Base-by-base conservation (phyloP, 768 basidiomycete genomes). In the Naganishia antarctica region DNA sequence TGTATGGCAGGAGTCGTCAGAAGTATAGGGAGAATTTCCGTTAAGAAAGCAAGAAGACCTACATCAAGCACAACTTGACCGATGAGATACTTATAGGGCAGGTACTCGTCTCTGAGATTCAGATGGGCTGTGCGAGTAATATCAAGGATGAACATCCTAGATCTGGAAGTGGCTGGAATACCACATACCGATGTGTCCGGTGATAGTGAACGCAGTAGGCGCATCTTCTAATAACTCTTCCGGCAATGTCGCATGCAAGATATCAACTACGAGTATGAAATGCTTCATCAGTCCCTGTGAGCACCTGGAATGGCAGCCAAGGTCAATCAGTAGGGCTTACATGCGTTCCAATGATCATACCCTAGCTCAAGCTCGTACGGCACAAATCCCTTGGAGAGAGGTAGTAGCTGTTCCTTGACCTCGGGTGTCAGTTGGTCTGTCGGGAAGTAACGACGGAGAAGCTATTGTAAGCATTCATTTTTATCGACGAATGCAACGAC, bases 41-140 rank as follows among this genome's bases (percentile, higher is more conserved):
- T 25, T 49, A 28, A 1, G 45, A 2, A 9, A 61, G 2, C 4
- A 44, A 13, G 31, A 47, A 0, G 26, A 78, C 89, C 69, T 70
- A 90, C 94, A 77, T 97, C 92, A 43, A 98, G 80, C 44, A 97
- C 84, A 37, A 98, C 83, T 78, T 94, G 87, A 0, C 93, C 96
- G 70, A 99, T 96, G 31, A 91, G 76, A 70, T 88, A 78, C 74
- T 91, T 91, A 80, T 88, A 98, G 1, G 92, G 91, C 31, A 97
- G 75, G 79, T 93, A 98, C 75, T 92, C 88, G 18, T 87, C 84
- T 69, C 87, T 85, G 34, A 99, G 82, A 74, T 99, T 99, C 57
- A 97, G 78, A 74, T 98, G 96, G 0, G 90, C 94, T 96, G 15
- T 37, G 15, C 15, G 34, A n/a, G 28, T 32, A 64, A n/a, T n/a